Conservation (phyloP, 495 filamentous ascomycete species). For the Xylaria longipes region DNA sequence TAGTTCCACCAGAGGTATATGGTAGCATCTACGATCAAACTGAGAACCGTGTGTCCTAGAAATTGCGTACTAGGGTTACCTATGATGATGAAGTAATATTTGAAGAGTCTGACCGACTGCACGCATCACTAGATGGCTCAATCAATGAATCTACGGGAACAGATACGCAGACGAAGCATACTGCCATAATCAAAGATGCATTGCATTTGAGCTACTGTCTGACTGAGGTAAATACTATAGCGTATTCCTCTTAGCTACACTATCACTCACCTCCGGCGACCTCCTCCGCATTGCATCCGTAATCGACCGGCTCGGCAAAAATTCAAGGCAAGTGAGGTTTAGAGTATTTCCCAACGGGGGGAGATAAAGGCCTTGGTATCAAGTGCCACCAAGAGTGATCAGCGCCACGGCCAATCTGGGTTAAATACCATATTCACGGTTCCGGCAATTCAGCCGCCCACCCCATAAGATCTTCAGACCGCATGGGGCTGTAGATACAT, state of each 20-base stretch:
- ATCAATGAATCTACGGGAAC: neutral
- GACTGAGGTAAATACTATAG: neutral
- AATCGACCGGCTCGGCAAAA: neutral
- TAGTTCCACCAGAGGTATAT: neutral
- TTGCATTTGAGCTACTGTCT: neutral
- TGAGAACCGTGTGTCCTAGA: neutral
- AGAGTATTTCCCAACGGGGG: neutral
- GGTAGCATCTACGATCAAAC: neutral
- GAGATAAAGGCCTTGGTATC: neutral
- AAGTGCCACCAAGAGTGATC: slow-evolving; percentile 17
- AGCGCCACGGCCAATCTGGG: slow-evolving; percentile 13
- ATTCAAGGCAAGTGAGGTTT: slow-evolving; percentile 5
- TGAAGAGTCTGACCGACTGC: neutral
- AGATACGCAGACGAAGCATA: neutral
- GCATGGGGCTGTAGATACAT: neutral
- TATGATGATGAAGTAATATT: neutral
- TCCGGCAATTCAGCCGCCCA: slow-evolving; percentile 20
- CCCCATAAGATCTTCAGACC: neutral
- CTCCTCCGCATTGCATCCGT: neutral
- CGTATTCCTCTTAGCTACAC: neutral
- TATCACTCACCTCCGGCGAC: neutral
- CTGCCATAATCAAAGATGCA: neutral
- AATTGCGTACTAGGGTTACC: neutral
- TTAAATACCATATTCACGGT: slow-evolving; percentile 8
- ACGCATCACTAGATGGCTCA: neutral